A percentile compares a stretch with the other conserved stretches of the same genome.
Evolutionary conservation across 108 stramenopile species (phyloP).

Genomic region (Nannochloropsis salina): DNA sequence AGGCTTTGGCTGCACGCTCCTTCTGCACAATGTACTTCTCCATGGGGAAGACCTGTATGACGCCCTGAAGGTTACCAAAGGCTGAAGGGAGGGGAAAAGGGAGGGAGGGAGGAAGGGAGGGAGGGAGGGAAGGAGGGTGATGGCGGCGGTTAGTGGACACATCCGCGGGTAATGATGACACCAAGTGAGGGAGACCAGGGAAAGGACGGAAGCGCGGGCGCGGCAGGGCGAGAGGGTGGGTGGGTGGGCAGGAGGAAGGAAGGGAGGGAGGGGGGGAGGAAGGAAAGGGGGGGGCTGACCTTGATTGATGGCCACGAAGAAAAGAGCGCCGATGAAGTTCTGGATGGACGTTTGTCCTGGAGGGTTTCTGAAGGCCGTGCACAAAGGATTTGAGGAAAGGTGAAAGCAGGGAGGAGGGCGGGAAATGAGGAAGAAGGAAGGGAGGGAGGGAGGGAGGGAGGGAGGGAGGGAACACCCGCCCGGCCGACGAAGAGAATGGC

Average conservation of each 20-base stretch:
- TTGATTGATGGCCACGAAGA: not conserved
- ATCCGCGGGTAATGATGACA: no score
- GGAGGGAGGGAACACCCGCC: no score
- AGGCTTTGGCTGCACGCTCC: not conserved
- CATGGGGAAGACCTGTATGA: not conserved
- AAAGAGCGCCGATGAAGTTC: not conserved
- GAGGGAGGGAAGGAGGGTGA: no score
- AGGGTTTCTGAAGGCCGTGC: not conserved
- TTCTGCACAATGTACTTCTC: not conserved
- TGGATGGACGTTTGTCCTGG: not conserved
- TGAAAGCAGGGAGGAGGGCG: not conserved
- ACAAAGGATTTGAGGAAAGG: not conserved
- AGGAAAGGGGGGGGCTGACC: not conserved
- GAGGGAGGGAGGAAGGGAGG: conserved; percentile 4
- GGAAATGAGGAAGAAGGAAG: not conserved
- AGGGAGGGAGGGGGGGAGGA: not conserved
- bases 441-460: not conserved
- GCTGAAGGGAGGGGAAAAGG: no score
- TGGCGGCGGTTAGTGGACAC: no score
- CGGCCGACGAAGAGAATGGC: no score
- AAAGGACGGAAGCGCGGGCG: no score
- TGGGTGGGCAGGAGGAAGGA: not conserved
- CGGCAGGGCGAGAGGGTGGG: no score
- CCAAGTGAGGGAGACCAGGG: no score
- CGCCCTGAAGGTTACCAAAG: not conserved